Percentiles rank a stretch among this genome's conserved stretches.
phyloP scores from a whole-genome alignment of 495 filamentous ascomycete genomes.

The Chaetomium tenue region DNA sequence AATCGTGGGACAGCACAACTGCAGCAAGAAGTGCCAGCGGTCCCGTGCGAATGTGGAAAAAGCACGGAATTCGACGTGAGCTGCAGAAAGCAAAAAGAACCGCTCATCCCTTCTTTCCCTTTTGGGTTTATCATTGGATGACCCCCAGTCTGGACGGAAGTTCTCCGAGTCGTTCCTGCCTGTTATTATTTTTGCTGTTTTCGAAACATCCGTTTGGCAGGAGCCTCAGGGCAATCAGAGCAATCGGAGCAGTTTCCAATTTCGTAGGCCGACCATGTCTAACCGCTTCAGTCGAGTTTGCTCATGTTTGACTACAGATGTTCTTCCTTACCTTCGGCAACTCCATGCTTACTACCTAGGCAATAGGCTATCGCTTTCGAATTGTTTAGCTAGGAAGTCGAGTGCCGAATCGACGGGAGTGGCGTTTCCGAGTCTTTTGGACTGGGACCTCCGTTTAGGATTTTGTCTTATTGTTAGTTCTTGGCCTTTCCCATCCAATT shows the following conservation, averaged over 20 bases:
- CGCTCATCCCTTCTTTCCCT: background rate
- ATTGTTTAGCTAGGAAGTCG: no score
- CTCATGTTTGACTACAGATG: background rate
- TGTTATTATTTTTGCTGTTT: background rate
- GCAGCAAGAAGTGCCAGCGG: background rate
- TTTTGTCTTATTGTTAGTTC: no score
- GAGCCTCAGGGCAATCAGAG: background rate
- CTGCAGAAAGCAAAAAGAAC: background rate
- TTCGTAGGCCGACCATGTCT: background rate
- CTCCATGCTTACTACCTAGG: no score
- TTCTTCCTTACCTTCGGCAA: no score
- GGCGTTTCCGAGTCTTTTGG: no score
- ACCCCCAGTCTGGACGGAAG: background rate
- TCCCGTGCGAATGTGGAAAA: background rate
- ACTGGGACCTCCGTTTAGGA: no score
- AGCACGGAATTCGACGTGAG: background rate
- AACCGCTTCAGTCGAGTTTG: background rate
- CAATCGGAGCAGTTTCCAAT: no score
- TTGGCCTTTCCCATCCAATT: no score
- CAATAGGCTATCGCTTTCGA: background rate
- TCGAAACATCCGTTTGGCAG: background rate
- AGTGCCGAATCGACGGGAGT: no score
- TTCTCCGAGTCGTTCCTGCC: background rate
- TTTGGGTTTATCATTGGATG: background rate
- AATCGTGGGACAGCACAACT: background rate